These are phyloP conservation scores for Karstenula rhodostoma DNA, from an alignment of 2,329 filamentous ascomycete genomes.

Conservation along the genomic window DNA sequence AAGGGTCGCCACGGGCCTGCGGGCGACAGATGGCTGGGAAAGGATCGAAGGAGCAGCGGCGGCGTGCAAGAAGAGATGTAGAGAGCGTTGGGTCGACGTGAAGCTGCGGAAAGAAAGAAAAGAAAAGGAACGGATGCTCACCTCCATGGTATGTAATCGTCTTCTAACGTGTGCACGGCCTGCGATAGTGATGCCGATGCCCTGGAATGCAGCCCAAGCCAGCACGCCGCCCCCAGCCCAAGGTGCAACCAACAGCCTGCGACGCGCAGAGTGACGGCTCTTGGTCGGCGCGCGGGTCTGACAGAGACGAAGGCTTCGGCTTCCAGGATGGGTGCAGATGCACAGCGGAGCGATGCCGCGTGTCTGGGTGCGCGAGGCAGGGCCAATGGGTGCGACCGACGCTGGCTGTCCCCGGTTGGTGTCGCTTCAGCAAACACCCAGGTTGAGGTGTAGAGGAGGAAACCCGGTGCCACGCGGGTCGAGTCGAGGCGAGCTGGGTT, in stretches of 20 bases:
- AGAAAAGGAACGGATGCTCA: constrained; percentile 37
- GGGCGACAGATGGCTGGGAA: constrained; percentile 36
- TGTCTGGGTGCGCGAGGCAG: not conserved
- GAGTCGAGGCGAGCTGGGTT: not conserved
- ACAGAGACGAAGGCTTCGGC: constrained; percentile 1
- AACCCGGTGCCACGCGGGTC: not conserved
- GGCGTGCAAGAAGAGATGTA: constrained; percentile 19
- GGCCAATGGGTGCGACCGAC: not conserved
- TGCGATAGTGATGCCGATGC: constrained; percentile 35
- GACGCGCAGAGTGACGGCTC: constrained; percentile 5
- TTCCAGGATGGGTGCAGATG: constrained; percentile 1
- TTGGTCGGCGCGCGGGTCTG: not conserved
- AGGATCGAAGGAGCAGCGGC: constrained; percentile 15
- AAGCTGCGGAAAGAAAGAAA: constrained; percentile 29
- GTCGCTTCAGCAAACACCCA: not conserved
- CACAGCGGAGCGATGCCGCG: constrained; percentile 5
- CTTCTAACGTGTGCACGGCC: constrained; percentile 38
- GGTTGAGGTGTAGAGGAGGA: not conserved
- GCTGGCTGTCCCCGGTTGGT: too few species aligned
- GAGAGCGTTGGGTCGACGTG: constrained; percentile 3
- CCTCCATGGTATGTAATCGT: constrained; percentile 43
- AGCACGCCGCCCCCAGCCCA: constrained; percentile 24
- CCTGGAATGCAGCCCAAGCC: constrained; percentile 25
- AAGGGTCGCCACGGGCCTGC: constrained; percentile 22
- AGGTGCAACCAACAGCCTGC: constrained; percentile 14